Percentiles rank a stretch among this genome's conserved stretches.
phyloP scores from a whole-genome alignment of 148 eudicot species.

The Pharnaceum exiguum region DNA sequence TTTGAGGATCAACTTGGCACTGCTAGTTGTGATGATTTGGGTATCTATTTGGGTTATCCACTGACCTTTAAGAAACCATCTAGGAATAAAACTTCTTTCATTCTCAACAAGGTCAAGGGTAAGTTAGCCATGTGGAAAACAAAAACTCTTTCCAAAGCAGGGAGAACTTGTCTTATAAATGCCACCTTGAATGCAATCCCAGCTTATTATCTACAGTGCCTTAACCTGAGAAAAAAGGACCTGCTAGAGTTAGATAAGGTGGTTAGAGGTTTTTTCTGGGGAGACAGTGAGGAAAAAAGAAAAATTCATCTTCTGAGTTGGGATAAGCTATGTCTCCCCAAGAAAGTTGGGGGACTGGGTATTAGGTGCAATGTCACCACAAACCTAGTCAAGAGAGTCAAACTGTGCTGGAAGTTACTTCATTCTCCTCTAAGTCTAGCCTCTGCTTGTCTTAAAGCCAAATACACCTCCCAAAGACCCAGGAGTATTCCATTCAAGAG shows the following conservation, averaged over 20 bases:
- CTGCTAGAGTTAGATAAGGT: background rate
- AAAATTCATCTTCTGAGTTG: background rate
- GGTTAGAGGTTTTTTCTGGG: background rate
- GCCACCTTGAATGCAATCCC: background rate
- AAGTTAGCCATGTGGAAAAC: background rate
- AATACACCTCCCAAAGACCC: too few relatives aligned
- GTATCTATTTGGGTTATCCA: background rate
- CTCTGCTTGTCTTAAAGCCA: too few relatives aligned
- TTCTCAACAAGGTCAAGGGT: background rate
- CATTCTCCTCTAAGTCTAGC: too few relatives aligned
- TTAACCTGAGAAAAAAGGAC: background rate
- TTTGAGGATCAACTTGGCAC: background rate
- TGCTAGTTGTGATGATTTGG: background rate
- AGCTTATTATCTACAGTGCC: background rate
- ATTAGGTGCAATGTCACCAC: background rate
- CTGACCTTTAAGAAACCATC: background rate
- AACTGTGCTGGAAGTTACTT: too few relatives aligned
- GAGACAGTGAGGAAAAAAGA: background rate
- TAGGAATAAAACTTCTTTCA: background rate
- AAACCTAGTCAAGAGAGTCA: too few relatives aligned
- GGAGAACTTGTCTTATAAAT: background rate
- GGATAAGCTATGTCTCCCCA: background rate
- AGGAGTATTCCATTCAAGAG: too few relatives aligned
- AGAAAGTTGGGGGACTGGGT: background rate
- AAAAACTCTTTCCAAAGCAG: background rate